Evolutionary conservation across 441 rosid species (phyloP).

Genomic region (Corymbia calophylla): DNA sequence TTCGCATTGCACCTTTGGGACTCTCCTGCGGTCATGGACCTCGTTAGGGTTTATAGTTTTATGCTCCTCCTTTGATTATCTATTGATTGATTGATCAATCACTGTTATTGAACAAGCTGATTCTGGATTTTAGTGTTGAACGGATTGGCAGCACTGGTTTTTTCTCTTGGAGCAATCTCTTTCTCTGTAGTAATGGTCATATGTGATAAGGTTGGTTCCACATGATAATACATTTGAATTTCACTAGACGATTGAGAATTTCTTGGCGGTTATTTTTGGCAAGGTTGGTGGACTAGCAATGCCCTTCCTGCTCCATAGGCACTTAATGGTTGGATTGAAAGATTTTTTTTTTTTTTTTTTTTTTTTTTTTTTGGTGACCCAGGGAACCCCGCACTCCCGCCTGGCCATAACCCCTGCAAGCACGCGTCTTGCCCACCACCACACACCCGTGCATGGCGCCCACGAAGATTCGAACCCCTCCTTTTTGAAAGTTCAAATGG

Average conservation of each 20-base stretch:
- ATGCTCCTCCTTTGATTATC: neutral
- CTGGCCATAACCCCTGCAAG: no score
- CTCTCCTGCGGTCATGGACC: neutral
- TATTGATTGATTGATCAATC: neutral
- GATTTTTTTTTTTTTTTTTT: no score
- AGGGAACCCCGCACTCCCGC: no score
- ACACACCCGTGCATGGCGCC: no score
- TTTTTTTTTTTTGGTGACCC: no score
- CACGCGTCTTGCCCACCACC: no score
- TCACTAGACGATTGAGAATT: neutral
- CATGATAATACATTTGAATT: neutral
- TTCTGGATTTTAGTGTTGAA: neutral
- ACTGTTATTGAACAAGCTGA: neutral
- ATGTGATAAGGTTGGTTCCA: neutral
- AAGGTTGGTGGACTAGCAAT: neutral
- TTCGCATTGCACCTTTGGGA: neutral
- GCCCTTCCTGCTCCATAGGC: neutral
- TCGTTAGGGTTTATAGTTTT: no score
- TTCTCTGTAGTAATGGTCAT: neutral
- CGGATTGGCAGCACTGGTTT: neutral
- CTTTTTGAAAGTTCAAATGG: no score
- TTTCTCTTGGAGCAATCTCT: neutral
- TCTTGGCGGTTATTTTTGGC: neutral
- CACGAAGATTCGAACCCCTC: no score
- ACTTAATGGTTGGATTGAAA: neutral